Evolutionary conservation across 768 basidiomycete species (phyloP).

Genomic region (Rubroboletus satanas): DNA sequence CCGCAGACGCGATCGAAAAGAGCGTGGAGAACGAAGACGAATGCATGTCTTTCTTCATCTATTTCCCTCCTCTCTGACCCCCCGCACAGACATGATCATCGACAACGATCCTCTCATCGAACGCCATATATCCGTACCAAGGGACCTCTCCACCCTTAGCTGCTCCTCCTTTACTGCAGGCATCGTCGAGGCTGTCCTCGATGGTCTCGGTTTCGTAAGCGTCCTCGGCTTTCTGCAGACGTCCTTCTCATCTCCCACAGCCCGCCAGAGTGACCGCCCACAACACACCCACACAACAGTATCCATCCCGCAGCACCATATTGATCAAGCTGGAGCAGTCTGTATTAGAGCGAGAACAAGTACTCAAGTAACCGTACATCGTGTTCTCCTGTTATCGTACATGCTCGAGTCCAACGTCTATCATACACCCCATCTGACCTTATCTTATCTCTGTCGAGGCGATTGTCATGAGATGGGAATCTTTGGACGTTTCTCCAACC

Average conservation of each 20-base stretch:
- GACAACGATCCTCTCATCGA: constrained; percentile 95
- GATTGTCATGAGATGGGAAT: neutral
- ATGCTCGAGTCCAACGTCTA: neutral
- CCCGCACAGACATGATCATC: constrained; percentile 84
- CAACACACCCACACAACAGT: constrained; percentile 77
- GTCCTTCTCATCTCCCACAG: constrained; percentile 39
- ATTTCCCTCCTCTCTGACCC: constrained; percentile 1
- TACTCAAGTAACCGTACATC: constrained; percentile 53
- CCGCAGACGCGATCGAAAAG: constrained; percentile 94
- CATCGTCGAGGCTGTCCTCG: constrained; percentile 93
- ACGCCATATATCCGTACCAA: constrained; percentile 88
- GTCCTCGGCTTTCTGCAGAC: neutral
- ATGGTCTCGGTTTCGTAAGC: constrained; percentile 90
- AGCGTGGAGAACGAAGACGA: constrained; percentile 96
- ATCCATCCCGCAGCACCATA: constrained; percentile 87
- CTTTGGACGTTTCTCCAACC: neutral
- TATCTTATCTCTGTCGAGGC: constrained; percentile 11
- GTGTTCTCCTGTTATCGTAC: constrained; percentile 5
- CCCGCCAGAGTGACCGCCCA: constrained; percentile 97
- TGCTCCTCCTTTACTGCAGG: constrained; percentile 98
- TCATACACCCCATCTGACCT: constrained; percentile 5
- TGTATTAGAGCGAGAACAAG: constrained; percentile 90
- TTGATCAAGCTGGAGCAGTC: constrained; percentile 93
- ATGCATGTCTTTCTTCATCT: constrained; percentile 48
- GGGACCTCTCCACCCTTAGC: constrained; percentile 89